phyloP scores from a whole-genome alignment of 2,329 filamentous ascomycete species.

The Apiospora koreana region DNA sequence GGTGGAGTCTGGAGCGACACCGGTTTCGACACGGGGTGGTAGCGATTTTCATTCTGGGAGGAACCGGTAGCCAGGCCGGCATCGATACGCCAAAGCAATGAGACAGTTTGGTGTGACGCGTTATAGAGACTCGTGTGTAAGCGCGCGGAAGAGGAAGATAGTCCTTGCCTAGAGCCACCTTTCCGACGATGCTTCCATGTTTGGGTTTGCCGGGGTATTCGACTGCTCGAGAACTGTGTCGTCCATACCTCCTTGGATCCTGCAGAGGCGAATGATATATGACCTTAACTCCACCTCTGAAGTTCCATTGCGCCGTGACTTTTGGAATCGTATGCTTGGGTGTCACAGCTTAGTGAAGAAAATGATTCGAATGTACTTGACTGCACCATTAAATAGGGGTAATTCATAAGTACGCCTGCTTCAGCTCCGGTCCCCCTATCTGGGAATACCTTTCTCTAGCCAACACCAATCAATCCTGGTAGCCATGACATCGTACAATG shows the following conservation, averaged over 20 bases:
- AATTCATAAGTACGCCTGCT: neutral
- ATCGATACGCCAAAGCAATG: neutral
- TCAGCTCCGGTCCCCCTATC: neutral
- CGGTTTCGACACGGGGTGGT: neutral
- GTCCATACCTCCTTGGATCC: conserved; percentile 29
- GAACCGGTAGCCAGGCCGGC: neutral
- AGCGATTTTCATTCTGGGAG: neutral
- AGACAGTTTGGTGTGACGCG: neutral
- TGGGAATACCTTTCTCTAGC: neutral
- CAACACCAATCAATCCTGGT: neutral
- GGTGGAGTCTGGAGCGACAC: conserved; percentile 10
- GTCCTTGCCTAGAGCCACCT: conserved; percentile 20
- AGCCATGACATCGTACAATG: neutral
- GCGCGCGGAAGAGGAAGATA: conserved; percentile 19
- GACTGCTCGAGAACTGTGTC: conserved; percentile 18
- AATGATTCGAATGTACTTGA: neutral
- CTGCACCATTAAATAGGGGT: conserved; percentile 2
- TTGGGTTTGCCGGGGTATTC: conserved; percentile 20
- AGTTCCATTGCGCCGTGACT: neutral
- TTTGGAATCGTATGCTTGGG: neutral
- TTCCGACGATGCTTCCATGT: conserved; percentile 23
- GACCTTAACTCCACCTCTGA: neutral
- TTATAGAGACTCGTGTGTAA: neutral
- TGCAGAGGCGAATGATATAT: conserved; percentile 33
- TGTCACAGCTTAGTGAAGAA: neutral